Base-by-base conservation (phyloP, 225 moss, liverwort and hornwort genomes). In the Climacium dendroides region DNA sequence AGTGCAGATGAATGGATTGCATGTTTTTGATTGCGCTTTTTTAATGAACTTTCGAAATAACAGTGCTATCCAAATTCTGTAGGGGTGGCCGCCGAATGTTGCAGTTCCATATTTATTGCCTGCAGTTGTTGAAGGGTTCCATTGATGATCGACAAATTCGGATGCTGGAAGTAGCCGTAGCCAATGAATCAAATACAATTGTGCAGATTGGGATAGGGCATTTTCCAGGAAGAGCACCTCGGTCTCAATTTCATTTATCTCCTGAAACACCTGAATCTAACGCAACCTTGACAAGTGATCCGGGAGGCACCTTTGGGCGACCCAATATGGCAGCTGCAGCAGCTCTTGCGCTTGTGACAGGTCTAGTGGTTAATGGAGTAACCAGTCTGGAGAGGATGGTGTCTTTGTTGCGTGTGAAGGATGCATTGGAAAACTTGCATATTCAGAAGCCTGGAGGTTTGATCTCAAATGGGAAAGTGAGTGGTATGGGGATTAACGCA, bases 111-210 rank as follows among this genome's bases (percentile, higher is more conserved):
- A 91, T 99, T 66, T 91, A 97, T 78, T 96, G 97, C 89, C 88
- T 99, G 88, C 95, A 97, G 89, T 90, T 96, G 58, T 89, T 99
- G 72, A 99, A 99, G 88, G 95, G 95, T 77, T 92, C 93, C 57
- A 90, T 99, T 75, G 97, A 95, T 77, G 99, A 97, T 66, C 95
- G 96, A 39, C 97, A 97, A 90, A 92, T 93, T 80, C 96, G 99
- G 73, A 95, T 96, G 91, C 90, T 99, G 88, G 99, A 99, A 93
- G 97, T 99, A 81, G 95, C 95, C 71, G 87, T 99, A 83, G 99
- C 93, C 76, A 92, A 90, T 81, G 99, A 99, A 90, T 94, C 99
- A 64, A 93, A 82, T 59, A 87, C 91, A 53, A 77, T 92, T 64
- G 94, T 99, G 66, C 85, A 92, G 79, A 91, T 76, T 91, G 95